Evolutionary conservation across 2,329 filamentous ascomycete species (phyloP).

Genomic region (Piedraia hortae): DNA sequence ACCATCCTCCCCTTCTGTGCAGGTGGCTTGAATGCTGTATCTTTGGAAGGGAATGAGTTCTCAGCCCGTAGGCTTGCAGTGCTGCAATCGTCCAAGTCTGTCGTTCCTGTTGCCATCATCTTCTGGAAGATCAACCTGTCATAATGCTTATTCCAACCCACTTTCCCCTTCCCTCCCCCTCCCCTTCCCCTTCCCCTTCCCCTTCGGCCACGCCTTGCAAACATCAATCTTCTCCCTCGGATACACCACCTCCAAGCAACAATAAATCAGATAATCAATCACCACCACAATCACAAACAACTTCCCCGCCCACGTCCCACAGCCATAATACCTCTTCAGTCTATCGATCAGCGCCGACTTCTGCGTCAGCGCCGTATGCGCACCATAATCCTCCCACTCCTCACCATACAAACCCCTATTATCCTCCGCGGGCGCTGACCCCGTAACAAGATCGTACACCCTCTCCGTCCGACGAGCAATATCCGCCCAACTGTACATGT

Average conservation of each 20-base stretch:
- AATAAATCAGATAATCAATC: conserved; percentile 74
- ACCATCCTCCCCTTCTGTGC: no score
- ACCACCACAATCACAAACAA: conserved; percentile 85
- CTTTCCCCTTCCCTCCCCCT: no score
- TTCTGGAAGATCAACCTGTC: no score
- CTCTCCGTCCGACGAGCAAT: conserved; percentile 81
- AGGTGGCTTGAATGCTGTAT: no score
- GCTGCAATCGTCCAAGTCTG: no score
- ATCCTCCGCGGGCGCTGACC: conserved; percentile 32
- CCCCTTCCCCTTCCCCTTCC: conserved; percentile 2
- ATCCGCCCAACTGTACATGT: conserved; percentile 97
- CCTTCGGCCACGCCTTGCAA: conserved; percentile 56
- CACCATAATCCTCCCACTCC: conserved; percentile 32
- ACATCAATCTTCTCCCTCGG: conserved; percentile 70
- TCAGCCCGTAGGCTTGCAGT: no score
- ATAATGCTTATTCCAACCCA: no score
- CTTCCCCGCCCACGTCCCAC: conserved; percentile 94
- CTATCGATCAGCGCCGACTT: conserved; percentile 86
- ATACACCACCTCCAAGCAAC: conserved; percentile 66
- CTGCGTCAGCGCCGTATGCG: conserved; percentile 19
- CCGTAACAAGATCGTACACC: conserved; percentile 81
- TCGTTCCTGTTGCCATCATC: no score
- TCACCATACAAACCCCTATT: conserved; percentile 74
- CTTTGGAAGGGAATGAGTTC: no score
- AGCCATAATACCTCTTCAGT: conserved; percentile 88